These are phyloP conservation scores for Calycina herbarum DNA, from an alignment of 2,329 filamentous ascomycete species.

Conservation along the genomic window DNA sequence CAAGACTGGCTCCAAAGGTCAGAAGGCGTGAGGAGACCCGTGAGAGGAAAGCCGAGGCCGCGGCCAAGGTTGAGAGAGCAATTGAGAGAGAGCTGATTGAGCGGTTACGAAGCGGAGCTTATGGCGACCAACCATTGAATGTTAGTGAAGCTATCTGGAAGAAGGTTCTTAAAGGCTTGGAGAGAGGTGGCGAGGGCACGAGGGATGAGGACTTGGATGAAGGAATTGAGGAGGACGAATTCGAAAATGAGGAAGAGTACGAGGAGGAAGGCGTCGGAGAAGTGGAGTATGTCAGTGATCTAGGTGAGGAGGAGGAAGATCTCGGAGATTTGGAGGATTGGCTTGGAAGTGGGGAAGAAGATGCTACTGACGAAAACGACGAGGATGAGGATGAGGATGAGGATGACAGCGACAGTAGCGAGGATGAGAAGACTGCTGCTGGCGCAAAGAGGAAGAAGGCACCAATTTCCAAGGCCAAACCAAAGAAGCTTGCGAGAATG, in stretches of 20 bases:
- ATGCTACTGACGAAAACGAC: slow-evolving; percentile 48
- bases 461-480: slow-evolving; percentile 36
- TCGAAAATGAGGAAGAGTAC: slow-evolving; percentile 27
- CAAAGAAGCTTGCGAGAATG: slow-evolving; percentile 47
- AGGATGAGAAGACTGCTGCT: slow-evolving; percentile 52
- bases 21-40: slow-evolving; percentile 71
- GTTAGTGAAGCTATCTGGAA: slow-evolving; percentile 96
- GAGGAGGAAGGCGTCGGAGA: slow-evolving; percentile 67
- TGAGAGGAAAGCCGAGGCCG: slow-evolving; percentile 74
- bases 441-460: slow-evolving; percentile 51
- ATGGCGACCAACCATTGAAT: slow-evolving; percentile 92
- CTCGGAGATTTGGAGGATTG: slow-evolving; percentile 86
- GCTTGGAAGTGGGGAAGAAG: slow-evolving; percentile 68
- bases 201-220: slow-evolving; percentile 87
- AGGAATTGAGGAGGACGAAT: slow-evolving; percentile 72
- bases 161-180: slow-evolving; percentile 88
- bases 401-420: slow-evolving; percentile 52
- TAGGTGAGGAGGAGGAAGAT: slow-evolving; percentile 81
- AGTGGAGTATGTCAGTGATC: slow-evolving; percentile 91
- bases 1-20: slow-evolving; percentile 89
- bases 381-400: slow-evolving; percentile 55
- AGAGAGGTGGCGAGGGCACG: slow-evolving; percentile 79
- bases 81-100: slow-evolving; percentile 96
- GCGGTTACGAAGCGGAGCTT: slow-evolving; percentile 84
- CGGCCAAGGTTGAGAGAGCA: slow-evolving; percentile 90